Evolutionary conservation across 805 yeast genomes (phyloP).

Genomic region (Pichia rugopelliculosa): DNA sequence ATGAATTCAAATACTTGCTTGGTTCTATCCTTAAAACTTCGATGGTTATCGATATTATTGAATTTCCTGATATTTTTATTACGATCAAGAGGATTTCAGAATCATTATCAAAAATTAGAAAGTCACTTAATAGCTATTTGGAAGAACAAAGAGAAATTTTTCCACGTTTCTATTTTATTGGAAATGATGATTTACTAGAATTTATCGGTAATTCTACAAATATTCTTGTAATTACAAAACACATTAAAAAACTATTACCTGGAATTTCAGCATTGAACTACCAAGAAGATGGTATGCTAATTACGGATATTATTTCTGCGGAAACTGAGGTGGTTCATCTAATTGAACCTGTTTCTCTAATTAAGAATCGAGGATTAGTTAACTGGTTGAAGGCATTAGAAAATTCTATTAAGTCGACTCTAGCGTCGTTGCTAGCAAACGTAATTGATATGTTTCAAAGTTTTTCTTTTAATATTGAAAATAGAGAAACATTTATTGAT

Average conservation of each 20-base stretch:
- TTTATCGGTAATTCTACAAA: conserved; percentile 62
- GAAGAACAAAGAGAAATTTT: conserved; percentile 72
- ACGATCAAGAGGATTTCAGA: conserved; percentile 46
- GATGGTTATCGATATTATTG: conserved; percentile 47
- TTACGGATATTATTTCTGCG: conserved; percentile 45
- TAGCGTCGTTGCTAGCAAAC: conserved; percentile 31
- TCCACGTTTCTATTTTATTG: conserved; percentile 80
- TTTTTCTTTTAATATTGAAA: not conserved
- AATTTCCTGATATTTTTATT: conserved; percentile 40
- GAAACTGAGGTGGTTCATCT: conserved; percentile 56
- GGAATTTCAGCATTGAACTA: conserved; percentile 44
- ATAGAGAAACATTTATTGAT: not conserved
- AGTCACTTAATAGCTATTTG: conserved; percentile 66
- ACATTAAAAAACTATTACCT: conserved; percentile 62
- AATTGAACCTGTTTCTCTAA: conserved; percentile 35
- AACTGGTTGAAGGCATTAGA: conserved; percentile 65
- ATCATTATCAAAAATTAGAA: conserved; percentile 49
- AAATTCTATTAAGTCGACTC: conserved; percentile 38
- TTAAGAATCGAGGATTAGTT: conserved; percentile 36
- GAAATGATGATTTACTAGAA: conserved; percentile 84
- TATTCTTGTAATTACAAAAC: conserved; percentile 41
- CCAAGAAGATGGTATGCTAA: conserved; percentile 21
- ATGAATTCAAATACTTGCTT: conserved; percentile 50
- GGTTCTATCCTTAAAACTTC: conserved; percentile 42
- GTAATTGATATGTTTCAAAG: conserved; percentile 25